These are phyloP conservation scores for Rostrohypoxylon terebratum DNA, from an alignment of 495 filamentous ascomycete species.

Conservation along the genomic window DNA sequence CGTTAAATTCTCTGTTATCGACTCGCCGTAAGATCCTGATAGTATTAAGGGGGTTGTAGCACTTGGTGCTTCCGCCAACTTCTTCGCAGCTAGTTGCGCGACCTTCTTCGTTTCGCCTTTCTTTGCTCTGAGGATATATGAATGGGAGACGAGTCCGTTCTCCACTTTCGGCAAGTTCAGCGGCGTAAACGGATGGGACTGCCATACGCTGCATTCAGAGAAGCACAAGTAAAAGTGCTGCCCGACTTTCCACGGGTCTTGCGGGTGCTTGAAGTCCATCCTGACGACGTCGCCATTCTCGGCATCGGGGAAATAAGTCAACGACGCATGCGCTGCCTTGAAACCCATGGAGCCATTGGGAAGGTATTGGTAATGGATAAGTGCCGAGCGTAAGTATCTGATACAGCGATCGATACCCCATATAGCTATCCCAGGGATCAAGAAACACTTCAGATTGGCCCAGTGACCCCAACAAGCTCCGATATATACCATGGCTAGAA, in stretches of 20 bases:
- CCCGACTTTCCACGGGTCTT: slow-evolving; percentile 68
- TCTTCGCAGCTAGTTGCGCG: slow-evolving; percentile 55
- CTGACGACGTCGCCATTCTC: slow-evolving; percentile 66
- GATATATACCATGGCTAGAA: slow-evolving; percentile 72
- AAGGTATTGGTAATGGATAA: slow-evolving; percentile 64
- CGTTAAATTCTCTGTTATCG: slow-evolving; percentile 55
- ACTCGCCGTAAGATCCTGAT: slow-evolving; percentile 69
- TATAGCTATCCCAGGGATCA: slow-evolving; percentile 69
- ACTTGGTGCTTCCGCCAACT: slow-evolving; percentile 42
- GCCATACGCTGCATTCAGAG: slow-evolving; percentile 68
- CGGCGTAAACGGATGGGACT: slow-evolving; percentile 76
- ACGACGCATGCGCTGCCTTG: slow-evolving; percentile 59
- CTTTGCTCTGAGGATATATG: slow-evolving; percentile 71
- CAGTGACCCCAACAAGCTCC: slow-evolving; percentile 78
- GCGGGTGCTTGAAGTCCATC: slow-evolving; percentile 67
- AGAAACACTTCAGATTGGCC: slow-evolving; percentile 69
- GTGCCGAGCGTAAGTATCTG: slow-evolving; percentile 61
- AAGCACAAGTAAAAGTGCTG: slow-evolving; percentile 77
- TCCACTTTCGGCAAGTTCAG: slow-evolving; percentile 59
- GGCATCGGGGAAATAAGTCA: slow-evolving; percentile 61
- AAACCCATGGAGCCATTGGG: slow-evolving; percentile 58
- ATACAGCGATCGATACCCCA: slow-evolving; percentile 67
- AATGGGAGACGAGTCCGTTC: slow-evolving; percentile 58
- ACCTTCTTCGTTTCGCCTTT: slow-evolving; percentile 70
- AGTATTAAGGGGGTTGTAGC: slow-evolving; percentile 64